Conservation (phyloP, 2,329 filamentous ascomycete genomes). For the Botryotinia globosa region DNA sequence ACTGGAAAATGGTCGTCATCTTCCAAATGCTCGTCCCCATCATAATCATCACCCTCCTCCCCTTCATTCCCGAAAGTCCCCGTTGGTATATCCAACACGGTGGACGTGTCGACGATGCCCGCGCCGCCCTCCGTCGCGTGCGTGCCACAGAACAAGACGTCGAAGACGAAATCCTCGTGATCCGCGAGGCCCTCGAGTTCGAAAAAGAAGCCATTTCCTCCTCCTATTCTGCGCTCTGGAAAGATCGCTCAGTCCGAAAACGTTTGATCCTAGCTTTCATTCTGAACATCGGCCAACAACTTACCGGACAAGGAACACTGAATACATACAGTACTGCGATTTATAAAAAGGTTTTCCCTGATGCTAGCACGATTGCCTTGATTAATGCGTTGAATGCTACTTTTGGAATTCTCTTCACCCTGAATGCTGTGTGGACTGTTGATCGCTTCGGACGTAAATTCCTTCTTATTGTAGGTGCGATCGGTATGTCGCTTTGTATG, state of each 20-base stretch:
- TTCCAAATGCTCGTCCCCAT: constrained; percentile 68
- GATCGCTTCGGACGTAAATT: constrained; percentile 69
- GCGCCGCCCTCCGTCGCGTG: constrained; percentile 55
- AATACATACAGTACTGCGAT: constrained; percentile 70
- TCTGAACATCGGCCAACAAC: constrained; percentile 68
- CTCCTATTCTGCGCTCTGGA: constrained; percentile 65
- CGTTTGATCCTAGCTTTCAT: constrained; percentile 63
- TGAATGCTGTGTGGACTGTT: constrained; percentile 70
- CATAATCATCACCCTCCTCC: constrained; percentile 59
- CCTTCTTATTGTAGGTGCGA: constrained; percentile 63
- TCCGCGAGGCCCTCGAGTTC: constrained; percentile 67
- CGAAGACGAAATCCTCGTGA: constrained; percentile 62
- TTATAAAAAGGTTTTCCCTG: constrained; percentile 68
- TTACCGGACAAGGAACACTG: constrained; percentile 62
- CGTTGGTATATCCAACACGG: constrained; percentile 63
- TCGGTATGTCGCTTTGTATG: constrained; percentile 69
- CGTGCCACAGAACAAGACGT: constrained; percentile 52
- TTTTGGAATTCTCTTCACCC: constrained; percentile 67
- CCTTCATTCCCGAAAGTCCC: constrained; percentile 66
- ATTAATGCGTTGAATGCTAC: constrained; percentile 74
- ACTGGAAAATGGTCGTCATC: constrained; percentile 70
- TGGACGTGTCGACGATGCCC: constrained; percentile 51
- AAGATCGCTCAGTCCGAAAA: constrained; percentile 65
- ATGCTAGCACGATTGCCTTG: constrained; percentile 57
- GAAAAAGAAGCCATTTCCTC: constrained; percentile 66